Evolutionary conservation across 108 stramenopile species (phyloP).

Genomic region (Conticribra weissflogii): DNA sequence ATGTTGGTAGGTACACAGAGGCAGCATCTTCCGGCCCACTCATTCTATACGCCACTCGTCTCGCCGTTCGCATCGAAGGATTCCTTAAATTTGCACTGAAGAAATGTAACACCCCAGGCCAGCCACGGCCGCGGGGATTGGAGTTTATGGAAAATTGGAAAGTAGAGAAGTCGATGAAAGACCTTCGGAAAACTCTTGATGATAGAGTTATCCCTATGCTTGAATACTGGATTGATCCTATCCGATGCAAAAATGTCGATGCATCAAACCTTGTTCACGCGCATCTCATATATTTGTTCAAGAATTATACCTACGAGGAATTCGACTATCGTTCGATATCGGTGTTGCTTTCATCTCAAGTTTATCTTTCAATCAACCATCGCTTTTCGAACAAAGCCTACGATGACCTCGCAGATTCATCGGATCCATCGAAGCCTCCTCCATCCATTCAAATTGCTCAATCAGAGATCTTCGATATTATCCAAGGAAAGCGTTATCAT

Average conservation of each 20-base stretch:
- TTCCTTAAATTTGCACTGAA: conserved; percentile 90
- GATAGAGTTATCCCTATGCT: conserved; percentile 92
- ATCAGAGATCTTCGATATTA: conserved; percentile 94
- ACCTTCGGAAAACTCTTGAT: conserved; percentile 79
- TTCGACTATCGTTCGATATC: conserved; percentile 92
- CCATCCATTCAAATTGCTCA: conserved; percentile 95
- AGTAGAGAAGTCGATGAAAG: conserved; percentile 78
- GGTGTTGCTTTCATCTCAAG: conserved; percentile 92
- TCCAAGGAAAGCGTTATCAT: conserved; percentile 91
- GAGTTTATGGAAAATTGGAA: conserved; percentile 83
- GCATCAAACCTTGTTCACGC: conserved; percentile 92
- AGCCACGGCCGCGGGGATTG: conserved; percentile 83
- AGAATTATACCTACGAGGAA: conserved; percentile 92
- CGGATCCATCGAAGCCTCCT: conserved; percentile 86
- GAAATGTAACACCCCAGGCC: conserved; percentile 72
- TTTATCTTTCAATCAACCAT: conserved; percentile 97
- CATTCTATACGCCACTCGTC: conserved; percentile 94
- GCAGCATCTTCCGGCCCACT: conserved; percentile 87
- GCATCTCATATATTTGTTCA: conserved; percentile 96
- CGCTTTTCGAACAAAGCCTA: conserved; percentile 91
- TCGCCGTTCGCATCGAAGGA: conserved; percentile 93
- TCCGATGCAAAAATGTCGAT: conserved; percentile 82
- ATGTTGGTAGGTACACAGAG: conserved; percentile 87
- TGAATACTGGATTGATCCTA: conserved; percentile 96
- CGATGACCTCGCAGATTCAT: conserved; percentile 90